These are phyloP conservation scores for Populus ilicifolia DNA, from an alignment of 345 rosid genomes.

Conservation along the genomic window DNA sequence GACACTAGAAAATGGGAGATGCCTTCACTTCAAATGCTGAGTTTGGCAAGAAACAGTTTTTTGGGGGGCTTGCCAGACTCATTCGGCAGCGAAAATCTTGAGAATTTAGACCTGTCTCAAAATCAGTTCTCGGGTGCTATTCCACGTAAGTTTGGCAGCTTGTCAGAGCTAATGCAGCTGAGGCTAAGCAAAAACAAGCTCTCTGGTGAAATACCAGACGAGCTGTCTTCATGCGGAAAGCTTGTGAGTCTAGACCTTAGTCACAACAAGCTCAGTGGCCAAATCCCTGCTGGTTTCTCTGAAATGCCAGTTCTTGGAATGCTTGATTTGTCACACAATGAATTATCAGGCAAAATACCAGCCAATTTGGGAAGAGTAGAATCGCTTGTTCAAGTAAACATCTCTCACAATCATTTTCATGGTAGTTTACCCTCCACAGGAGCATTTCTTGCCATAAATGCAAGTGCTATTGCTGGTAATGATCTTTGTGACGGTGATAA, in stretches of 20 bases:
- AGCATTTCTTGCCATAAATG: conserved; percentile 73
- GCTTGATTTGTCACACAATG: conserved; percentile 74
- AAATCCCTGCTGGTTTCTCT: conserved; percentile 43
- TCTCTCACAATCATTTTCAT: conserved; percentile 31
- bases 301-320: conserved; percentile 57
- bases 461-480: conserved; percentile 62
- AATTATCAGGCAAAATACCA: conserved; percentile 63
- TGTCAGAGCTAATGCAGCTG: conserved; percentile 54
- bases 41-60: conserved; percentile 58
- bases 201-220: conserved; percentile 57
- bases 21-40: conserved; percentile 74
- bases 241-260: conserved; percentile 80
- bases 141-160: conserved; percentile 39
- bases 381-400: conserved; percentile 28
- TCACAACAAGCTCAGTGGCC: conserved; percentile 55
- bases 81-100: conserved; percentile 54
- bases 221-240: conserved; percentile 62
- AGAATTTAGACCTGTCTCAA: conserved; percentile 59
- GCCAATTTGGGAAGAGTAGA: conserved; percentile 23
- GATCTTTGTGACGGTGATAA: conserved; percentile 55
- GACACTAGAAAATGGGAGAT: conserved; percentile 54
- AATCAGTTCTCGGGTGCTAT: conserved; percentile 58
- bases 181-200: conserved; percentile 56
- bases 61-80: conserved; percentile 50
- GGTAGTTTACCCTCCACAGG: conserved; percentile 72